Percentiles rank a stretch among this genome's conserved stretches.
phyloP scores from a whole-genome alignment of 139 green algal species.

The Volvox reticuliferus region DNA sequence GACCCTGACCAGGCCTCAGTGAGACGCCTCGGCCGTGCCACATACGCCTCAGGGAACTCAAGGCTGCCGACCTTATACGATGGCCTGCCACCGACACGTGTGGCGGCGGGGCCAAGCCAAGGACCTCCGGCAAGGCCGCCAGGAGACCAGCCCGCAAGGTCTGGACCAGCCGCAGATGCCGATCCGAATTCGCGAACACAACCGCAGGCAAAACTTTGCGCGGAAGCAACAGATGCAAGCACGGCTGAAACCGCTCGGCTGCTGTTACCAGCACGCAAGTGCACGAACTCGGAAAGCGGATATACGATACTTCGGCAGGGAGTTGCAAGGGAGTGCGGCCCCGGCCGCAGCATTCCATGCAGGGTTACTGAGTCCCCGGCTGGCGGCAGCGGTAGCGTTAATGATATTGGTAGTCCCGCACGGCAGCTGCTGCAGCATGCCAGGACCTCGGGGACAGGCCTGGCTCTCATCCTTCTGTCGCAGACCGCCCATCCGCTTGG shows the following conservation, averaged over 20 bases:
- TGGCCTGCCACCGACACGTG: not conserved
- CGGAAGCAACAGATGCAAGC: too few relatives aligned
- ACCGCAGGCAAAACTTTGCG: too few relatives aligned
- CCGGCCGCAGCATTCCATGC: too few relatives aligned
- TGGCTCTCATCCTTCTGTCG: not conserved
- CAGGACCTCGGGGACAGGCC: not conserved
- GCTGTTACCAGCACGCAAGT: too few relatives aligned
- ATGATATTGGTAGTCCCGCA: not conserved
- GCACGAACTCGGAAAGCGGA: too few relatives aligned
- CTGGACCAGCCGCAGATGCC: not conserved
- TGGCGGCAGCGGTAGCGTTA: too few relatives aligned
- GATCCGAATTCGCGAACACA: too few relatives aligned
- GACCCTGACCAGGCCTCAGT: conserved; percentile 2
- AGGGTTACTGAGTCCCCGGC: too few relatives aligned
- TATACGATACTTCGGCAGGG: too few relatives aligned
- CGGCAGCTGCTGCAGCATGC: not conserved
- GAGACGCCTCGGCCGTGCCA: not conserved
- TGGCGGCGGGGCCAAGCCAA: not conserved
- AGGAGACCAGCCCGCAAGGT: not conserved
- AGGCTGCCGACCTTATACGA: not conserved
- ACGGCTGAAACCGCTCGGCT: too few relatives aligned
- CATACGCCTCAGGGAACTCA: not conserved
- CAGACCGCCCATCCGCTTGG: not conserved
- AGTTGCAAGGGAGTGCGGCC: too few relatives aligned
- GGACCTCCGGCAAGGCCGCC: not conserved